A percentile compares a stretch with the other conserved stretches of the same genome.
phyloP scores from a whole-genome alignment of 106 monocot species.

The Allium fistulosum region DNA sequence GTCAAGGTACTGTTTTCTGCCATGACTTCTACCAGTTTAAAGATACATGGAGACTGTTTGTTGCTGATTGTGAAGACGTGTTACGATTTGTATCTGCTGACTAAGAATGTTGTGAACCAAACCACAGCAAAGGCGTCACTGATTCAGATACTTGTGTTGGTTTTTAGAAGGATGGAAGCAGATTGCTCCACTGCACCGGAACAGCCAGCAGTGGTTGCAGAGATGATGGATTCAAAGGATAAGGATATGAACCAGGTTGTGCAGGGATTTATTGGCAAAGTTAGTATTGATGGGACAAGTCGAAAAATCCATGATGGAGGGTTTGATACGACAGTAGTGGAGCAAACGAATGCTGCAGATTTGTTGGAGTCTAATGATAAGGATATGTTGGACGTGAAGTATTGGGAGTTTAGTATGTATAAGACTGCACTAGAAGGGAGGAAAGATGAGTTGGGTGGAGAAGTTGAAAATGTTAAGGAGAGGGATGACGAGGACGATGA shows the following conservation, averaged over 20 bases:
- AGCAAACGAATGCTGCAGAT: constrained; percentile 74
- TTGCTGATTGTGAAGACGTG: constrained; percentile 71
- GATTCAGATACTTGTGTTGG: constrained; percentile 96
- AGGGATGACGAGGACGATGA: constrained; percentile 88
- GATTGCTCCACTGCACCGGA: constrained; percentile 85
- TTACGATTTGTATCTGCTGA: constrained; percentile 76
- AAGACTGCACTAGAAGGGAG: constrained; percentile 92
- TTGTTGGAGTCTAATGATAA: constrained; percentile 95
- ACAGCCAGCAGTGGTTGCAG: constrained; percentile 90
- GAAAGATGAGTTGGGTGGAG: constrained; percentile 84
- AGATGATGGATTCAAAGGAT: constrained; percentile 74
- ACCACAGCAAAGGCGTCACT: constrained; percentile 94
- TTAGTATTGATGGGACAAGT: constrained; percentile 43
- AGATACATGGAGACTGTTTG: constrained; percentile 80
- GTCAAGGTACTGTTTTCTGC: constrained; percentile 87
- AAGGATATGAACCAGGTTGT: constrained; percentile 58
- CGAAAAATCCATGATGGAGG: constrained; percentile 53
- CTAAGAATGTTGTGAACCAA: constrained; percentile 66
- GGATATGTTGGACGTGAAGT: constrained; percentile 98
- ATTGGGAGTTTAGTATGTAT: constrained; percentile 99
- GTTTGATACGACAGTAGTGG: constrained; percentile 74
- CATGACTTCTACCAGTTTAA: constrained; percentile 75
- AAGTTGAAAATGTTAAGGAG: constrained; percentile 52
- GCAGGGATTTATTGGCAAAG: constrained; percentile 85
- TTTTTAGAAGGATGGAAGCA: constrained; percentile 97